Conservation (phyloP, 441 rosid species). For the Euphorbia schlechtendalii region DNA sequence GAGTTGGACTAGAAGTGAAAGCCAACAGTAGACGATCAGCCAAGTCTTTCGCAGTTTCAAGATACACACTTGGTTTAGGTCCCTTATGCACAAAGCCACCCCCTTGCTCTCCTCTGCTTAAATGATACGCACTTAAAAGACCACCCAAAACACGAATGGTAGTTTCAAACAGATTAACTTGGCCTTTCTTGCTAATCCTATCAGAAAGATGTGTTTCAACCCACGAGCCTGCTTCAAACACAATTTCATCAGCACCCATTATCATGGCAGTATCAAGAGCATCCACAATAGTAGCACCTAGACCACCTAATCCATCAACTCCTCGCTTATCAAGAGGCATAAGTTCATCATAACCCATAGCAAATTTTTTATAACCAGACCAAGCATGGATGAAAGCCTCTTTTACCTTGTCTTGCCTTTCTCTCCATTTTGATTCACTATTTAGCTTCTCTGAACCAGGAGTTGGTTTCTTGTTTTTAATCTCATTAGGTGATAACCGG, state of each 20-base stretch:
- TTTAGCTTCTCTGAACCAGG: constrained; percentile 21
- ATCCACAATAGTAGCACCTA: constrained; percentile 90
- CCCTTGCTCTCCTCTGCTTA: constrained; percentile 71
- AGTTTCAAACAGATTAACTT: constrained; percentile 95
- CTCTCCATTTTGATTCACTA: constrained; percentile 48
- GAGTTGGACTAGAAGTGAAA: constrained; percentile 79
- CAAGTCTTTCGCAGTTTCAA: constrained; percentile 72
- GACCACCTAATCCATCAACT: constrained; percentile 87
- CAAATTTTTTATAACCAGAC: constrained; percentile 82
- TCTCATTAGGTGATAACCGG: constrained; percentile 65
- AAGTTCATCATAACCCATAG: constrained; percentile 94
- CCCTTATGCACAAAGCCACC: constrained; percentile 40
- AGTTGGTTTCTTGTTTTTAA: constrained; percentile 16
- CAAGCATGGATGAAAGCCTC: constrained; percentile 87
- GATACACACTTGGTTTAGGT: constrained; percentile 62
- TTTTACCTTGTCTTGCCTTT: constrained; percentile 60
- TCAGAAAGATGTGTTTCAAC: constrained; percentile 68
- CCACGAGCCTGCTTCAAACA: constrained; percentile 86
- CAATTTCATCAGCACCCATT: constrained; percentile 76
- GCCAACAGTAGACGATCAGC: constrained; percentile 88
- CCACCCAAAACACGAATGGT: constrained; percentile 96
- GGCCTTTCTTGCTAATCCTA: constrained; percentile 77
- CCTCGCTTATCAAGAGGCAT: constrained; percentile 76
- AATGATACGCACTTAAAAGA: constrained; percentile 92
- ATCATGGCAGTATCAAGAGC: constrained; percentile 97